Evolutionary conservation across 2,329 filamentous ascomycete species (phyloP), one percentile per base, ranked within the genome.

Genomic region (Orbilia blumenaviensis): DNA sequence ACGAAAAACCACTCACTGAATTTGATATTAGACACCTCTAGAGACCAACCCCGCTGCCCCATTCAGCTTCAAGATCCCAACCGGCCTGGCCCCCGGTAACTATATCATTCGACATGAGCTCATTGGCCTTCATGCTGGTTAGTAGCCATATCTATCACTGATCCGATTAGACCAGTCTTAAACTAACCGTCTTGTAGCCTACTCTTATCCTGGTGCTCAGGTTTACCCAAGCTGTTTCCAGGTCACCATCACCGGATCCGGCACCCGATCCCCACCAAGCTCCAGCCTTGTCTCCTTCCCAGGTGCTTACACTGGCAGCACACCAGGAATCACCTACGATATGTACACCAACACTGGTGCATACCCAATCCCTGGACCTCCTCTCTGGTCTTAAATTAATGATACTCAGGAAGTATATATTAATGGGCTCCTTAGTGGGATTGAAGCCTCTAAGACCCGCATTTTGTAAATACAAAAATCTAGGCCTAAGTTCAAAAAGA

Each of bases 151-250:
- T 25, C 3, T 25, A 14, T 9, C 23, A 34, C 4, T 23, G 25
- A 16, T 23, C 7, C n/a, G 32, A 23, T 10, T 25, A 36, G 7
- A 52, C 1, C 1, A n/a, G 14, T 14, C 71, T 16, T 29, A 23
- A 62, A 21, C 38, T 75, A 42, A 61, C 27, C 10, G 23, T 18
- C 23, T n/a, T 16, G 21, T 63, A 69, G 81, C 82, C 0, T 84
- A 81, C 67, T 48, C 80, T 3, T 87, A 87, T 78, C 86, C 86
- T 0, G 87, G 87, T 16, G 86, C 85, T 0, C 87, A 88, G 79
- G 86, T 88, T 81, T 88, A 88, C 79, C 87, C 87, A 0, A 86
- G 86, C 6, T 88, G 87, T 81, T 87, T 88, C 80, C 87, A 88
- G 81, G 83, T 88, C 23, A 83, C 87, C 79, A 85, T 88, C 21